Conservation (phyloP, 345 rosid genomes). For the Mangifera indica region DNA sequence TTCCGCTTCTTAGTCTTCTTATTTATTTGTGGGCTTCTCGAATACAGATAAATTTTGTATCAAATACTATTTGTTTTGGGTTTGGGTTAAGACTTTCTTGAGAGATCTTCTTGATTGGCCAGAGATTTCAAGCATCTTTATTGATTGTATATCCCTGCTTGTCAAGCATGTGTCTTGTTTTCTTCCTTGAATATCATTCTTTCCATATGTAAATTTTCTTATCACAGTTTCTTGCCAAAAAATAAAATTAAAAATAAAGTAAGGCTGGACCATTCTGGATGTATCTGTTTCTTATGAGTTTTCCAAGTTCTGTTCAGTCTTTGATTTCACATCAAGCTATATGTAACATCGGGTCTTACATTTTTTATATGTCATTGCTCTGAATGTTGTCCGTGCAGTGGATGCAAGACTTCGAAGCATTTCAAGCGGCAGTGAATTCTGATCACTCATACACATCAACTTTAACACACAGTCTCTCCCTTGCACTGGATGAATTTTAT, state of each 20-base stretch:
- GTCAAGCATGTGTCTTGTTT: too few relatives aligned
- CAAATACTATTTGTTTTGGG: neutral
- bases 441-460: constrained; percentile 64
- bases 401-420: constrained; percentile 81
- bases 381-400: constrained; percentile 41
- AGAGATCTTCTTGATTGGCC: neutral
- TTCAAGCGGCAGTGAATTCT: constrained; percentile 61
- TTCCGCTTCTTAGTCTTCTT: neutral
- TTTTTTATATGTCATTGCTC: neutral
- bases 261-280: neutral
- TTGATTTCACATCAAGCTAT: neutral
- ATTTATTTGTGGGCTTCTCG: neutral
- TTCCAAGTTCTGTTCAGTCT: neutral
- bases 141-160: neutral
- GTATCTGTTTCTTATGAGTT: neutral
- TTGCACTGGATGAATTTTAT: constrained; percentile 68
- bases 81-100: neutral
- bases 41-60: neutral
- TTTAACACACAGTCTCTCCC: constrained; percentile 65
- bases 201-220: neutral
- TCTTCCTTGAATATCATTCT: too few relatives aligned
- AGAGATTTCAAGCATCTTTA: neutral
- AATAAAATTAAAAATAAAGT: too few relatives aligned
- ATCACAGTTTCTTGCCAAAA: neutral
- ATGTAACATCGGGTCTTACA: neutral